Evolutionary conservation across 345 rosid species (phyloP), one percentile per base, ranked within the genome.

Genomic region (Populus alba): DNA sequence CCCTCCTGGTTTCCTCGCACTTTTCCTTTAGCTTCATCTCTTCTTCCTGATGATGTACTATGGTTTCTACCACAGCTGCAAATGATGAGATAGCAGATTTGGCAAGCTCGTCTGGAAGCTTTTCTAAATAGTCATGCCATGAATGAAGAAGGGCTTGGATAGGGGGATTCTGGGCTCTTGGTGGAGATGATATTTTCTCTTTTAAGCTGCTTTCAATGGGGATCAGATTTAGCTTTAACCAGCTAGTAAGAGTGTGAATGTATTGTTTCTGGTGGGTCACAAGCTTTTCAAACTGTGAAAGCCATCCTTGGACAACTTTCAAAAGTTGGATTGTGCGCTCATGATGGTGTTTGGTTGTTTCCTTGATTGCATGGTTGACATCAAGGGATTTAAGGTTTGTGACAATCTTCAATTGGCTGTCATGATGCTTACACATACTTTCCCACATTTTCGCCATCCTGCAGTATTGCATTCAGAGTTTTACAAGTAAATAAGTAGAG

Each of bases 371-470:
- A 11, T 87, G 79, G 74, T 83, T 80, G 49, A 79, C 77, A 67
- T 96, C 97, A 29, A 94, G 95, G 39, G 89, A 73, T 78, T 86
- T 92, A 59, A 94, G 89, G 78, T 90, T 88, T 71, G 84, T 72
- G 47, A 89, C 97, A 72, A 92, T 88, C 79, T 75, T 76, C 67
- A 90, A 87, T 80, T 96, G 99, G 78, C 82, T 86, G 55, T 89
- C 87, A 38, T 94, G 98, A 76, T 96, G 98, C 38, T 62, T 29
- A 74, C 80, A 80, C 94, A 94, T 90, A 67, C 82, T 88, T 67
- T 79, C 84, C 99, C 98, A 96, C 99, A 96, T 96, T 68, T 84
- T 86, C 10, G 95, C 91, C 97, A 94, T 90, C 86, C 99, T 96
- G 85, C 82, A 81, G 31, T 7, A 41, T 57, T 23, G 65, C 29